Evolutionary conservation across 352 stramenopile species (phyloP), one percentile per base, ranked within the genome.

Genomic region (Phytopythium vexans): DNA sequence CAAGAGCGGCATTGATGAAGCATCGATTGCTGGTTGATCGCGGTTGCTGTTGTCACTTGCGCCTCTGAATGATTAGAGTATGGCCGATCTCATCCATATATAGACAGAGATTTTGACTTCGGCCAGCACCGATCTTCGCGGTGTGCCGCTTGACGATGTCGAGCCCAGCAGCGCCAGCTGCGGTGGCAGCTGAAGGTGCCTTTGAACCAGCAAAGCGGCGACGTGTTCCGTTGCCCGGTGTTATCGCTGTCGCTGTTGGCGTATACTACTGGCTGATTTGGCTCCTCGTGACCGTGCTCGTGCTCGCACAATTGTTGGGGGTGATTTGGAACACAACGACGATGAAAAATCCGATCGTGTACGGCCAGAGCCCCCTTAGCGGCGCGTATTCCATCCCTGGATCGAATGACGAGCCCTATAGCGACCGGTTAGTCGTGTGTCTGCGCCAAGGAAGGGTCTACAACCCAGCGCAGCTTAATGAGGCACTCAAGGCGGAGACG

Each of bases 381-480:
- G 46, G 45, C 2, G 0, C 6, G 3, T 51, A 47, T 16, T n/a
- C 15, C 1, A 61, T 61, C 34, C 14, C 37, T 1, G 52, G 58
- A 8, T 15, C 21, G 0, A 61, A 66, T 38, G 58, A 66, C 16
- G 52, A 60, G 42, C 52, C 58, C 11, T 66, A 55, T 34, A 46
- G 52, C 6, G 58, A 66, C 27, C 52, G 58, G 3, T 42, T 12
- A 5, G 35, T 61, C n/a, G 52, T 66, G 16, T 66, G 52, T 48
- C 41, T 66, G 6, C 46, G 15, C 2, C 52, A 54, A 41, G 58
- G 52, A 8, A 37, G 52, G 8, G 14, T 37, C 9, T 57, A 50
- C 41, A 47, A 48, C 12, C 33, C 43, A 7, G 16, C 50, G n/a
- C 7, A 33, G 6, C 32, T 57, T 4, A 49, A 48, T 34, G 51